phyloP scores from a whole-genome alignment of 1,284 basidiomycete species.

The Amylostereum chailletii region DNA sequence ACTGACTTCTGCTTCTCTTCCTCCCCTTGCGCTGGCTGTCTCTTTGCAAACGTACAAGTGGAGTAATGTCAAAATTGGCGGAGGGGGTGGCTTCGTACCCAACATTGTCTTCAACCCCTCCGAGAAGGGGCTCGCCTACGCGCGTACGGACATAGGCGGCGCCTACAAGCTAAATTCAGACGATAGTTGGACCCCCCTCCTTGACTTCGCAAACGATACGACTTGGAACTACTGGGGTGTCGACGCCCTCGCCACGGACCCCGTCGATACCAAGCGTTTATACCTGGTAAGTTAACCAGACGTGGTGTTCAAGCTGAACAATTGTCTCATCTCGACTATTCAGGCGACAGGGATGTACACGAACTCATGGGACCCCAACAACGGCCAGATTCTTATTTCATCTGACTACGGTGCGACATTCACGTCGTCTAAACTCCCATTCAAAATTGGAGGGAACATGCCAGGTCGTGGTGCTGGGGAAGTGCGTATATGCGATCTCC shows the following conservation, averaged over 20 bases:
- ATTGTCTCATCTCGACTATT: neutral
- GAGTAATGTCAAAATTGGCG: conserved; percentile 55
- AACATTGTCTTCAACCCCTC: conserved; percentile 55
- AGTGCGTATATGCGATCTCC: conserved; percentile 13
- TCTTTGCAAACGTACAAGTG: conserved; percentile 47
- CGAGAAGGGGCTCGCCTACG: conserved; percentile 50
- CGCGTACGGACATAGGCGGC: conserved; percentile 60
- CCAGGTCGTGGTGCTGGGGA: conserved; percentile 49
- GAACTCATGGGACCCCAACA: conserved; percentile 57
- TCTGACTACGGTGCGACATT: conserved; percentile 49
- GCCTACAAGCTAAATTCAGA: conserved; percentile 55
- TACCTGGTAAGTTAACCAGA: conserved; percentile 31
- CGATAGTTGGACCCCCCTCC: conserved; percentile 50
- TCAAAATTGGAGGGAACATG: conserved; percentile 65
- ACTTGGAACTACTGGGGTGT: conserved; percentile 60
- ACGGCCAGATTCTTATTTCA: conserved; percentile 57
- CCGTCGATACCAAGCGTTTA: conserved; percentile 43
- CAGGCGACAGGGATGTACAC: conserved; percentile 60
- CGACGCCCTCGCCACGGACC: conserved; percentile 56
- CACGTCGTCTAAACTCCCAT: conserved; percentile 40
- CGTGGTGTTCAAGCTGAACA: neutral
- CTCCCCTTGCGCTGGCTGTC: conserved; percentile 24
- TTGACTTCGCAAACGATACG: conserved; percentile 48
- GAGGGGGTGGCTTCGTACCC: conserved; percentile 41
- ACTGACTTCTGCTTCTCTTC: no score